phyloP scores from a whole-genome alignment of 2,329 filamentous ascomycete genomes.

The Zymoseptoria passerinii region DNA sequence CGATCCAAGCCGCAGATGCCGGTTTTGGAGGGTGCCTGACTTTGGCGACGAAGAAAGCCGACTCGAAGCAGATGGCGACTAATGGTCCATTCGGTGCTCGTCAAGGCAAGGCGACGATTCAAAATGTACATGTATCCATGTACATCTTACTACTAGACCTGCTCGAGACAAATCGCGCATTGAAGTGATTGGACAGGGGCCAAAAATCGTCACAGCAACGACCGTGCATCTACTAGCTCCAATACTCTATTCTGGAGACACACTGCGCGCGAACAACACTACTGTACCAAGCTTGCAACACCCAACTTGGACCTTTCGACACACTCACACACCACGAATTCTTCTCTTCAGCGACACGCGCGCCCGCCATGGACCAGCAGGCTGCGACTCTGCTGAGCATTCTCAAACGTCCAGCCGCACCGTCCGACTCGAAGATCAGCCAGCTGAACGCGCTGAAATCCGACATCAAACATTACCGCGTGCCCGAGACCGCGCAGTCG shows the following conservation, averaged over 20 bases:
- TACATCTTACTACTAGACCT: background rate
- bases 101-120: too few species aligned
- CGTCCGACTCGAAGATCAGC: slow-evolving; percentile 62
- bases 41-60: background rate
- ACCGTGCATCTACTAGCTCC: background rate
- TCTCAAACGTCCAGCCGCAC: slow-evolving; percentile 54
- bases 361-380: slow-evolving; percentile 47
- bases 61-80: too few species aligned
- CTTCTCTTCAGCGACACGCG: background rate
- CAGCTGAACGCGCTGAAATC: slow-evolving; percentile 71
- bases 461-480: slow-evolving; percentile 84
- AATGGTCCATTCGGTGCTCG: too few species aligned
- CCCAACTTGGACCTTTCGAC: background rate
- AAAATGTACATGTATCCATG: background rate
- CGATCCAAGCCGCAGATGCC: background rate
- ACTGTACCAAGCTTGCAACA: background rate
- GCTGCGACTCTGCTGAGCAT: slow-evolving; percentile 45
- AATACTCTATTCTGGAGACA: background rate
- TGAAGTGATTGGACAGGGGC: background rate
- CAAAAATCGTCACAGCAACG: background rate
- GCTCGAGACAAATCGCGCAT: background rate
- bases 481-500: slow-evolving; percentile 63
- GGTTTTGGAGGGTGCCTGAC: background rate
- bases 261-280: background rate
- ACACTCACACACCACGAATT: background rate